A percentile compares a stretch with the other conserved stretches of the same genome.
These are phyloP conservation scores for Aspergillus udagawae DNA, from an alignment of 2,329 filamentous ascomycete species.

Conservation along the genomic window DNA sequence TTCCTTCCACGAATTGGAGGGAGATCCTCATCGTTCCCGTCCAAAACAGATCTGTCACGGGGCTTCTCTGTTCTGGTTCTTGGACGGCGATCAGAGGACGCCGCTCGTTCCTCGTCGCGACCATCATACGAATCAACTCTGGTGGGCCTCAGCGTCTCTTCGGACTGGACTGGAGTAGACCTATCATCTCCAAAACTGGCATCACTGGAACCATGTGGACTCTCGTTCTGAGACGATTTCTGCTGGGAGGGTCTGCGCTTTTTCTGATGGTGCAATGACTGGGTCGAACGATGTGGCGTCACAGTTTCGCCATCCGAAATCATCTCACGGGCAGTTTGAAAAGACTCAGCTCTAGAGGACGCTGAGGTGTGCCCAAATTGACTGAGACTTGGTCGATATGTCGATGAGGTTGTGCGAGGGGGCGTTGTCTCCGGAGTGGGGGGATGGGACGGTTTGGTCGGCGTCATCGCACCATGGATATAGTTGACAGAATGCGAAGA, in stretches of 20 bases:
- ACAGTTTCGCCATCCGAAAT: slow-evolving; percentile 57
- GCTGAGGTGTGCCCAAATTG: slow-evolving; percentile 55
- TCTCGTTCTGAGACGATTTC: slow-evolving; percentile 18
- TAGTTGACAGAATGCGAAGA: slow-evolving; percentile 21
- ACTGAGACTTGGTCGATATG: slow-evolving; percentile 35
- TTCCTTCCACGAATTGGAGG: slow-evolving; percentile 25
- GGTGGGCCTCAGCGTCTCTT: slow-evolving; percentile 1
- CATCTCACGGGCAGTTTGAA: slow-evolving; percentile 66
- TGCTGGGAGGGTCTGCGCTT: slow-evolving; percentile 14
- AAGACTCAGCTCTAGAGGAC: slow-evolving; percentile 64
- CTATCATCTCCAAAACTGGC: slow-evolving; percentile 1
- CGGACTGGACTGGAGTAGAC: background rate
- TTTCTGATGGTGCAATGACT: slow-evolving; percentile 15
- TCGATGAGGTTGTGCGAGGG: slow-evolving; percentile 47
- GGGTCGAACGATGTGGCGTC: slow-evolving; percentile 22
- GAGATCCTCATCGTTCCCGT: slow-evolving; percentile 17
- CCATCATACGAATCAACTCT: background rate
- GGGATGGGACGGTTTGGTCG: slow-evolving; percentile 62
- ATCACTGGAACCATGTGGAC: slow-evolving; percentile 13
- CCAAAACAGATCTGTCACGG: slow-evolving; percentile 4
- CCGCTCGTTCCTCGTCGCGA: background rate
- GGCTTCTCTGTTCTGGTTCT: slow-evolving; percentile 2
- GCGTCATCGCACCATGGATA: slow-evolving; percentile 46
- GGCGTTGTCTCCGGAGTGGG: slow-evolving; percentile 74
- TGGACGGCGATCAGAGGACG: background rate